A percentile compares a stretch with the other conserved stretches of the same genome.
Evolutionary conservation across 2,329 filamentous ascomycete species (phyloP).

Genomic region (Ophioceras dolichostomum): DNA sequence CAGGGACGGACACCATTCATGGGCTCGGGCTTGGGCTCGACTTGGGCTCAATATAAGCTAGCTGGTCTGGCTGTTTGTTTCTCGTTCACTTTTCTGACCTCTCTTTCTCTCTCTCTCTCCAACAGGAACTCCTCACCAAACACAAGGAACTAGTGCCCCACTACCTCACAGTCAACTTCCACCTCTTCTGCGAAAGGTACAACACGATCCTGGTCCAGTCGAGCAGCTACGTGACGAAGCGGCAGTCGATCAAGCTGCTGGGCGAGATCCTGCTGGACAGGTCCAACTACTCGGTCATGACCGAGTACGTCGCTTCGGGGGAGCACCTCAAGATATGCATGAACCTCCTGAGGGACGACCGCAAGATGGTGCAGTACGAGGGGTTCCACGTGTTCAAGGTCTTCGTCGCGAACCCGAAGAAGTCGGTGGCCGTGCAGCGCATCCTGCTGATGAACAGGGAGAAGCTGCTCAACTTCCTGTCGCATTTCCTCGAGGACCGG

Average conservation of each 20-base stretch:
- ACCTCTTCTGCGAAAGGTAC: conserved; percentile 84
- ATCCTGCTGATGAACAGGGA: conserved; percentile 95
- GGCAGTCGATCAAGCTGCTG: conserved; percentile 93
- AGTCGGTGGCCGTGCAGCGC: conserved; percentile 89
- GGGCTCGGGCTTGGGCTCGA: not conserved
- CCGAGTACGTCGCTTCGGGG: conserved; percentile 84
- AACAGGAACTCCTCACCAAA: conserved; percentile 79
- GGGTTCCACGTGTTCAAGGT: conserved; percentile 99
- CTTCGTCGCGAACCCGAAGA: conserved; percentile 97
- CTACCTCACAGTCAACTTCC: conserved; percentile 83
- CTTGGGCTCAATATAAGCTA: too few species aligned
- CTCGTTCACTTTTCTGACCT: not conserved
- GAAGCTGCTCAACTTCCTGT: conserved; percentile 76
- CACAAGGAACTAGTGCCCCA: conserved; percentile 86
- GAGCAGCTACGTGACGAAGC: conserved; percentile 93
- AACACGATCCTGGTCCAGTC: conserved; percentile 81
- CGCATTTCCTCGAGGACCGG: conserved; percentile 84
- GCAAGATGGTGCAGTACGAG: conserved; percentile 99
- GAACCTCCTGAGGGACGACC: conserved; percentile 89
- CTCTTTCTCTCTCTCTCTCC: not conserved
- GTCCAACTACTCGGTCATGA: conserved; percentile 98
- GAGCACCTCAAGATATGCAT: conserved; percentile 98
- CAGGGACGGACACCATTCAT: too few species aligned
- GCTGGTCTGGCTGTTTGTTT: too few species aligned
- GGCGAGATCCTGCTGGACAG: conserved; percentile 90